Evolutionary conservation across 306 rosid genomes (phyloP).

Genomic region (Inga laurina): DNA sequence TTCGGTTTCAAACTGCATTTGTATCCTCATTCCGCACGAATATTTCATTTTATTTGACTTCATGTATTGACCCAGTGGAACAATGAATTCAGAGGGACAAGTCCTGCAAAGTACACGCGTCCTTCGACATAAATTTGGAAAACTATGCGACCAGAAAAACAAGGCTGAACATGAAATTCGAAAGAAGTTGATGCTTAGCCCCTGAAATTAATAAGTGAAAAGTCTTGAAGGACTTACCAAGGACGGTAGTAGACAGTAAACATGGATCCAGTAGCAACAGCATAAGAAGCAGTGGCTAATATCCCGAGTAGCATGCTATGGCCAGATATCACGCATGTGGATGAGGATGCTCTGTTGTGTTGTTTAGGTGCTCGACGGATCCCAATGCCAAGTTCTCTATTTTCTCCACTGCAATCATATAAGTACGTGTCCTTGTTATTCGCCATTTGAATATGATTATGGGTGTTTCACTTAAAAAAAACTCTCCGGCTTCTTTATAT

Average conservation of each 20-base stretch:
- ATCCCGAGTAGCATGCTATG: conserved; percentile 64
- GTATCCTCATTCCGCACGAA: conserved; percentile 55
- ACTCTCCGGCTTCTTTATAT: background rate
- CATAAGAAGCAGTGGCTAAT: conserved; percentile 52
- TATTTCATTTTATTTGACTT: conserved; percentile 38
- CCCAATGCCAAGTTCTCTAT: conserved; percentile 64
- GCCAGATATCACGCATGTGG: conserved; percentile 52
- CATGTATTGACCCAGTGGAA: conserved; percentile 48
- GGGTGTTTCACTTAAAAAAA: background rate
- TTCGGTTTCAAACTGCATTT: conserved; percentile 38
- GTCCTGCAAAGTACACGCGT: conserved; percentile 54
- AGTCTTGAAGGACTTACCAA: conserved; percentile 52
- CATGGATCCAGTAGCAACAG: conserved; percentile 48
- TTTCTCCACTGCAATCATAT: conserved; percentile 53
- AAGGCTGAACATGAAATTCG: background rate
- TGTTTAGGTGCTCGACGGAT: conserved; percentile 43
- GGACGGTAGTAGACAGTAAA: conserved; percentile 67
- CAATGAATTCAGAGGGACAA: conserved; percentile 51
- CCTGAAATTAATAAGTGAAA: background rate
- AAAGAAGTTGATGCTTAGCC: background rate
- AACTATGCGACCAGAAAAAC: background rate
- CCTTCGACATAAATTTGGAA: conserved; percentile 12
- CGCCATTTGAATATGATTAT: background rate
- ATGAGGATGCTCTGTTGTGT: conserved; percentile 31
- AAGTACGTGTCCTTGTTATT: background rate